Evolutionary conservation across 1,284 basidiomycete genomes (phyloP).

Genomic region (Coniferiporia sulphurascens): DNA sequence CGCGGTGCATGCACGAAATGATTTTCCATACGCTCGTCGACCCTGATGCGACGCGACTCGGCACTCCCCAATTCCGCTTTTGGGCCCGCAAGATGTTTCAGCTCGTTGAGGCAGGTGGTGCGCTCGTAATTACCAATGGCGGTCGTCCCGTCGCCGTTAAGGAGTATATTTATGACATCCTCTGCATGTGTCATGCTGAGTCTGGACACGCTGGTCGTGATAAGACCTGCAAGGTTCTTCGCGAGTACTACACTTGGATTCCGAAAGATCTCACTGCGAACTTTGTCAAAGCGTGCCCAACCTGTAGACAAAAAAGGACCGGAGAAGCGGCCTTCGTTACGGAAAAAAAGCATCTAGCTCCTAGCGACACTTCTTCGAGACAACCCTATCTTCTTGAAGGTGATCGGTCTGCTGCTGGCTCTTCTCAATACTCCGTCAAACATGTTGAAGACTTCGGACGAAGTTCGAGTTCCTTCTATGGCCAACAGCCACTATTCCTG

Average conservation of each 20-base stretch:
- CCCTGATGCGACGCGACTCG: slow-evolving; percentile 37
- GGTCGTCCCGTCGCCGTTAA: slow-evolving; percentile 65
- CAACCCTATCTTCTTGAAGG: slow-evolving; percentile 26
- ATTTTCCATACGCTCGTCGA: slow-evolving; percentile 61
- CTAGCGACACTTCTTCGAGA: not conserved
- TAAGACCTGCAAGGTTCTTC: slow-evolving; percentile 58
- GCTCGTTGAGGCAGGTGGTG: slow-evolving; percentile 33
- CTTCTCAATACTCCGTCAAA: slow-evolving; percentile 9
- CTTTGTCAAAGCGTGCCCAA: slow-evolving; percentile 73
- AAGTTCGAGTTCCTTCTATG: not conserved
- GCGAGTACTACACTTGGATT: slow-evolving; percentile 70
- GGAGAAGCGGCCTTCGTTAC: not conserved
- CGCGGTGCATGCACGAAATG: slow-evolving; percentile 60
- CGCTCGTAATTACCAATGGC: slow-evolving; percentile 55
- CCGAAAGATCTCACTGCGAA: slow-evolving; percentile 74
- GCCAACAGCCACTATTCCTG: not conserved
- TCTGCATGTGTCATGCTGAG: slow-evolving; percentile 64
- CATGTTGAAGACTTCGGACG: slow-evolving; percentile 10
- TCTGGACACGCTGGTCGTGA: slow-evolving; percentile 73
- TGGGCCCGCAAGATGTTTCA: slow-evolving; percentile 79
- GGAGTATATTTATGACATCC: slow-evolving; percentile 71
- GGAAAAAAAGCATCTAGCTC: not conserved
- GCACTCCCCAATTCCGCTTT: slow-evolving; percentile 66
- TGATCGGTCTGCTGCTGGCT: not conserved
- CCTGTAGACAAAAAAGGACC: slow-evolving; percentile 46